Evolutionary conservation across 306 rosid species (phyloP).

Genomic region (Lablab purpureus): DNA sequence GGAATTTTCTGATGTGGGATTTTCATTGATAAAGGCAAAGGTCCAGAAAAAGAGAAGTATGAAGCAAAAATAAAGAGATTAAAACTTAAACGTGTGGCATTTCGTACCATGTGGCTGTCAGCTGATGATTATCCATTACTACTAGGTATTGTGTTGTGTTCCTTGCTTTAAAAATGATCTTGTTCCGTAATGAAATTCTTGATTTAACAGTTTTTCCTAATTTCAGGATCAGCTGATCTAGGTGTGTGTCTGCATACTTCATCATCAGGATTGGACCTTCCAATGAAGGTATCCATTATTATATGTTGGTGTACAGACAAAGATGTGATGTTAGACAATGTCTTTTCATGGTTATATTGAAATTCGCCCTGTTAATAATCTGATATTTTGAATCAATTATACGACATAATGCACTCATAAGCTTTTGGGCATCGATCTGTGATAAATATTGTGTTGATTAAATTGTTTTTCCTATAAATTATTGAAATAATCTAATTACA

Average conservation of each 20-base stretch:
- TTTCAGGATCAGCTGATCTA: conserved; percentile 89
- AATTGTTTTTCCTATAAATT: not conserved
- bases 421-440: conserved; percentile 9
- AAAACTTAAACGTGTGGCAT: conserved; percentile 90
- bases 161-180: conserved; percentile 3
- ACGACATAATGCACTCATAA: not conserved
- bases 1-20: conserved; percentile 35
- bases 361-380: conserved; percentile 2
- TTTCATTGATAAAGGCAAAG: conserved; percentile 72
- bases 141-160: conserved; percentile 65
- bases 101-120: conserved; percentile 95
- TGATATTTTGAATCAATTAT: not conserved
- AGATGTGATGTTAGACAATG: not conserved
- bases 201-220: conserved; percentile 38
- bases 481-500: not conserved
- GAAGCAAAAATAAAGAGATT: conserved; percentile 81
- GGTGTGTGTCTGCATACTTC: conserved; percentile 98
- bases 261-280: conserved; percentile 98
- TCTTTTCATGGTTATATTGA: conserved; percentile 4
- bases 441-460: conserved; percentile 10
- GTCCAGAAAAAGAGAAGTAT: conserved; percentile 87
- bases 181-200: conserved; percentile 20
- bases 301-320: not conserved
- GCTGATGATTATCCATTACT: conserved; percentile 96
- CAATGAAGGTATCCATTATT: conserved; percentile 82